Base-by-base conservation (phyloP, 2,329 filamentous ascomycete species). In the Neofusicoccum sp. region DNA sequence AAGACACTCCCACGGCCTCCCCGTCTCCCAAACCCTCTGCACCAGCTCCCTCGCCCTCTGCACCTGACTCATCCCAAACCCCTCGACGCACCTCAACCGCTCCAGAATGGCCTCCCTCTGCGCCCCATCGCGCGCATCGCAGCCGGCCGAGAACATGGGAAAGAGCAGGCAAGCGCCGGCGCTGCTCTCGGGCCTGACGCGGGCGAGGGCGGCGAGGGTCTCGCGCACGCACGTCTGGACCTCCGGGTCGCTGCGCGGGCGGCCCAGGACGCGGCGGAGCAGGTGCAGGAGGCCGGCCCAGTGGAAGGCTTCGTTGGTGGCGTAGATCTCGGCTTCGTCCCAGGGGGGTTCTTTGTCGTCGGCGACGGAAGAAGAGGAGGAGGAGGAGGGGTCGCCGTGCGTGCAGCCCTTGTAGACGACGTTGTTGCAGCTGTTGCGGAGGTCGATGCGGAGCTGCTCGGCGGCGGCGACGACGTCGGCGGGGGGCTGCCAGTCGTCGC, bases 71-170 rank as follows among this genome's bases (percentile, higher is more conserved):
- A 94, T 88, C 4, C 91, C 91, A 66, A 88, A 88, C 4, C 83
- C 85, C 76, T 94, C 90, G 1, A 92, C 85, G 16, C 83, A 83
- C 71, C 81, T 80, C 71, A 95, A 81, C 52, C 91, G 81, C 67
- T 86, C 84, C 69, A 91, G 78, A 41, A 94, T 85, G 69, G 85
- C 81, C 29, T 78, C 77, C 56, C 87, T 81, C 68, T 89, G 84
- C 2, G 75, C 76, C 37, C 79, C 70, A 54, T 87, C 83, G 62
- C 78, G 78, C 1, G 87, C 86, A 73, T 95, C 90, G 67, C 90
- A 93, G 0, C 91, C 92, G 1, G 91, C 91, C 1, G 90, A 91
- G 74, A 95, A 95, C 77, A 95, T 87, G 0, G 92, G 91, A 67
- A 95, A 93, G 43, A 95, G 74, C 16, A 91, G 78, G 70, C 90